phyloP scores from a whole-genome alignment of 768 basidiomycete species.

The Harrya chromipes region DNA sequence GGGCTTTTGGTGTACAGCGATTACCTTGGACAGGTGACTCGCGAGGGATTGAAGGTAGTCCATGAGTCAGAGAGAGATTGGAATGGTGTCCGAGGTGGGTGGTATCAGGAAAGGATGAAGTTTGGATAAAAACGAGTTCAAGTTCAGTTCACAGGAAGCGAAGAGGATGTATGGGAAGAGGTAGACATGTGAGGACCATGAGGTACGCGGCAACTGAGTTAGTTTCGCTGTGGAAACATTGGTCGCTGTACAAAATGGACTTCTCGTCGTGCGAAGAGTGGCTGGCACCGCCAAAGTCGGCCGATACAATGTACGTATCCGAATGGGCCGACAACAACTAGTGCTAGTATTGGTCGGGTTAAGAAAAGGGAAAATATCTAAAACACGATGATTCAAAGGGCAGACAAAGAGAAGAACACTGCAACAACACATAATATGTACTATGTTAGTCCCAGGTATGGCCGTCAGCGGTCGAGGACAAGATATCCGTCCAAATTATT shows the following conservation, averaged over 20 bases:
- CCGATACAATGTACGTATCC: conserved; percentile 9
- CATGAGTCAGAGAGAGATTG: conserved; percentile 6
- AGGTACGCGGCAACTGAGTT: conserved; percentile 11
- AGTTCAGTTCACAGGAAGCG: background rate
- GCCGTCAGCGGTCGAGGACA: background rate
- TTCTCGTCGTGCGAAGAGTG: conserved; percentile 7
- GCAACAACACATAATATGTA: background rate
- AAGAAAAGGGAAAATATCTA: background rate
- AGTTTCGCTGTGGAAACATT: conserved; percentile 24
- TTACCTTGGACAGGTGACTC: conserved; percentile 16
- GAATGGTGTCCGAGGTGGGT: background rate
- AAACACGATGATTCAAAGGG: background rate
- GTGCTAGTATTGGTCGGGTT: too few species aligned
- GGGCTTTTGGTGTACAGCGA: conserved; percentile 18
- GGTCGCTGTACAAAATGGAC: conserved; percentile 4
- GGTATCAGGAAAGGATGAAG: background rate
- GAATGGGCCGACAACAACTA: conserved; percentile 8
- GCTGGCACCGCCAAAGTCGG: conserved; percentile 4
- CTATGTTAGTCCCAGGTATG: background rate
- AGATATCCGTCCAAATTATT: conserved; percentile 11
- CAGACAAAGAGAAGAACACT: too few species aligned
- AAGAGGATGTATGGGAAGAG: background rate
- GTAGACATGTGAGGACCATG: conserved; percentile 13
- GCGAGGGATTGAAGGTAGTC: conserved; percentile 23
- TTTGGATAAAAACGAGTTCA: background rate